Evolutionary conservation across 257 asterid species (phyloP).

Genomic region (Solanum infundibuliforme): DNA sequence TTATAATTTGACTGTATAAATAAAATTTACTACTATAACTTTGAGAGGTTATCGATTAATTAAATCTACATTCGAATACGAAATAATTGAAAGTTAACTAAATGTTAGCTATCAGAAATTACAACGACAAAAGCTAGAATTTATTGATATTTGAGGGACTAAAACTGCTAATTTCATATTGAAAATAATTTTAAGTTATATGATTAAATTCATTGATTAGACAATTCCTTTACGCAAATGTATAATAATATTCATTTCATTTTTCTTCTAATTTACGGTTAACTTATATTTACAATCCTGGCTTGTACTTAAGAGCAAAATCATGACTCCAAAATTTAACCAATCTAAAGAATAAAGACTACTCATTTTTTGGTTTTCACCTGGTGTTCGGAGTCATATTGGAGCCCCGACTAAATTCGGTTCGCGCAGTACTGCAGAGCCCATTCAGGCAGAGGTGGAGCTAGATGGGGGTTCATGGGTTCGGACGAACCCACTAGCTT

Average conservation of each 20-base stretch:
- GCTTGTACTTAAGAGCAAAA: neutral
- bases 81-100: neutral
- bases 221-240: neutral
- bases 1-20: neutral
- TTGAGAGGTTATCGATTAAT: neutral
- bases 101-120: neutral
- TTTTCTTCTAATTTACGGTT: neutral
- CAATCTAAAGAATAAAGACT: neutral
- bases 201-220: neutral
- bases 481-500: too few species aligned
- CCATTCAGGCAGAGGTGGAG: too few species aligned
- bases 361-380: neutral
- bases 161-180: neutral
- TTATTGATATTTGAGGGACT: neutral
- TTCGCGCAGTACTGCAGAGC: too few species aligned
- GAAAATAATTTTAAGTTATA: neutral
- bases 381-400: accelerated
- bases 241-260: neutral
- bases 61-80: neutral
- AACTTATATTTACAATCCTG: neutral
- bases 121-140: neutral
- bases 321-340: neutral
- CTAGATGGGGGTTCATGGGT: too few species aligned
- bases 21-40: neutral
- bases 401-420: accelerated